phyloP scores from a whole-genome alignment of 768 basidiomycete genomes.

The Naganishia kalamii region DNA sequence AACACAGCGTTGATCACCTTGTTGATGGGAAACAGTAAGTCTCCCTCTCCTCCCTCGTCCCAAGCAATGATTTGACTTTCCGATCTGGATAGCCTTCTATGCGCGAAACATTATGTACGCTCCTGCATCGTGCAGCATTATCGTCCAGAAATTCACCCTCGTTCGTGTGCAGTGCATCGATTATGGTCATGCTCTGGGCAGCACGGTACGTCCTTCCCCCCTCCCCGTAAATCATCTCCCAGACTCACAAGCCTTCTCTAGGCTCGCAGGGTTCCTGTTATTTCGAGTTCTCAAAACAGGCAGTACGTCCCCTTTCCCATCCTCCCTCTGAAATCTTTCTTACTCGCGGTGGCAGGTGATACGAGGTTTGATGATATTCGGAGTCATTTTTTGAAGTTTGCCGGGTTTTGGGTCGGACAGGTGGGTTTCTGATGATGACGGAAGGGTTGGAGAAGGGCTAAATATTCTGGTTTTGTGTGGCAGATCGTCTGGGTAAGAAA shows the following conservation, averaged over 20 bases:
- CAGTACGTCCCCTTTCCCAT: conserved; percentile 36
- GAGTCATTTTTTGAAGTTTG: conserved; percentile 60
- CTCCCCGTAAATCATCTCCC: not conserved
- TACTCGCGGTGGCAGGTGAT: conserved; percentile 46
- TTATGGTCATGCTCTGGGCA: conserved; percentile 66
- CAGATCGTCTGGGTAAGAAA: not conserved
- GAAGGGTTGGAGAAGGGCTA: not conserved
- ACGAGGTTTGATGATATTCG: conserved; percentile 64
- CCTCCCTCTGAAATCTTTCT: not conserved
- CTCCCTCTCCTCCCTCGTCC: not conserved
- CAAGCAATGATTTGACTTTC: not conserved
- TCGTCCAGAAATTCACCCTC: conserved; percentile 31
- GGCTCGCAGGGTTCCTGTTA: conserved; percentile 60
- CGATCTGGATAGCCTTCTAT: conserved; percentile 48
- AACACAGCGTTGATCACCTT: conserved; percentile 59
- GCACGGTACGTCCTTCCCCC: conserved; percentile 39
- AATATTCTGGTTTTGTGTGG: not conserved
- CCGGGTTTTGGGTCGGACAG: conserved; percentile 58
- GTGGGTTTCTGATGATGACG: conserved; percentile 15
- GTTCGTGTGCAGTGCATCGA: conserved; percentile 31
- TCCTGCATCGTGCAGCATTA: not conserved
- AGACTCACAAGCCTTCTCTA: no score
- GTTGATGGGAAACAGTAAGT: conserved; percentile 54
- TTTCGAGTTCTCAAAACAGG: conserved; percentile 66
- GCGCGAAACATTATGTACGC: conserved; percentile 55